Evolutionary conservation across 1,284 basidiomycete species (phyloP), one percentile per base, ranked within the genome.

Genomic region (Rhodotorula sp.): DNA sequence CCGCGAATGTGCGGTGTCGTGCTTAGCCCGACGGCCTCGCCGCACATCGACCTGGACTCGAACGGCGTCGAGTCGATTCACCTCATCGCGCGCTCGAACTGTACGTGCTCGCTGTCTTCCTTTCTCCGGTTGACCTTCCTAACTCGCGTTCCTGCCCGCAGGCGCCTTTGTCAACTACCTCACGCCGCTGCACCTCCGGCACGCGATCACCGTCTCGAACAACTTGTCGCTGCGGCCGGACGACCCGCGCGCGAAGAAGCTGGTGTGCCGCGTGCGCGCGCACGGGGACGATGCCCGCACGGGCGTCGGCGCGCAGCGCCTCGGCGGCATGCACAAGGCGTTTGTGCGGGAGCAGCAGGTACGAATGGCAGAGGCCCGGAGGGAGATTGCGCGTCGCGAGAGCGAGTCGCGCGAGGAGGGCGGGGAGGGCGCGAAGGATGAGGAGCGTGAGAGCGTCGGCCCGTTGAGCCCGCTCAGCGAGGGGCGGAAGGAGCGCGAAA

Each of bases 291-390:
- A 96, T 79, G 80, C 94, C 59, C 89, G 88, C 68, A 90, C 93
- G 2, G 95, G 95, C 0, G 94, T 98, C 0, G 94, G 94, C 4
- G 93, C 88, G 3, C 95, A 97, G 82, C 85, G 95, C 25, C 92
- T 92, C 0, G 87, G 88, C 65, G 92, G 92, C 1, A 85, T 97
- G 79, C 95, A 98, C 80, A 85, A 85, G 36, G 85, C 86, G 25
- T 94, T 91, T 88, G 82, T 37, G 87, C 86, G 79, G 88, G 91
- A 65, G 59, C 84, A 87, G 75, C 84, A 85, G 78, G 82, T 80
- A 69, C 74, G 75, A 67, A 78, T 78, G 69, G 70, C 76, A 48
- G 72, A 74, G 66, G 61, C 64, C 37, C 59, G 61, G 61, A 48
- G 50, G 29, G 59, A 10, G 8, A 22, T 58, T 36, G 32, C 41